phyloP scores from a whole-genome alignment of 1,284 basidiomycete species.

The Meripilus lineatus region DNA sequence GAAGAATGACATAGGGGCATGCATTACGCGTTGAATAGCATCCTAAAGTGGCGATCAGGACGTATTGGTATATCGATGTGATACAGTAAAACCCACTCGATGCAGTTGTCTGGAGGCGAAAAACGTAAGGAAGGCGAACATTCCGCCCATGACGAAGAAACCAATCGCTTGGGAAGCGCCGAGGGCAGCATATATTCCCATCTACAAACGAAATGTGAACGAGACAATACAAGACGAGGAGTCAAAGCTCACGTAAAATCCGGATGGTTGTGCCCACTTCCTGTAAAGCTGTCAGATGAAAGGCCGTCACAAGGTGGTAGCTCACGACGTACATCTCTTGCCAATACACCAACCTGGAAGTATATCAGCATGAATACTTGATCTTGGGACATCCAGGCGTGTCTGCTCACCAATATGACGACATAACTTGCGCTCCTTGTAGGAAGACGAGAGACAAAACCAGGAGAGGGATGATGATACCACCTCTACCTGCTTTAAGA shows the following conservation, averaged over 20 bases:
- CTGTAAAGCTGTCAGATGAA: conserved; percentile 16
- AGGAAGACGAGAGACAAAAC: conserved; percentile 45
- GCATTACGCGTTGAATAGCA: conserved; percentile 61
- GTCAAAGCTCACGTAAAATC: conserved; percentile 50
- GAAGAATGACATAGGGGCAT: conserved; percentile 85
- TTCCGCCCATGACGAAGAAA: conserved; percentile 49
- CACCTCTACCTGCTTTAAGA: conserved; percentile 49
- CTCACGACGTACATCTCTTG: conserved; percentile 41
- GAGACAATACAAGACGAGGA: background rate
- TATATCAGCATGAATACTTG: conserved; percentile 3
- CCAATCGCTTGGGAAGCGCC: conserved; percentile 45
- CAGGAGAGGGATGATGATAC: conserved; percentile 48
- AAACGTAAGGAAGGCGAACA: conserved; percentile 56
- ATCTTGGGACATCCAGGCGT: background rate
- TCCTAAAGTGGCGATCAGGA: conserved; percentile 28
- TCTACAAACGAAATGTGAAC: conserved; percentile 34
- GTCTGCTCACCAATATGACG: conserved; percentile 56
- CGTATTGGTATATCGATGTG: background rate
- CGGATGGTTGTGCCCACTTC: conserved; percentile 46
- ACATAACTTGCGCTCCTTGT: conserved; percentile 59
- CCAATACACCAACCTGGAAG: conserved; percentile 65
- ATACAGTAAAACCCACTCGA: conserved; percentile 17
- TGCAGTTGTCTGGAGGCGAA: conserved; percentile 58
- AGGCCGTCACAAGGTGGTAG: conserved; percentile 1
- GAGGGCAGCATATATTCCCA: conserved; percentile 62